phyloP scores from a whole-genome alignment of 139 green algal genomes.

The Closterium sp. region DNA sequence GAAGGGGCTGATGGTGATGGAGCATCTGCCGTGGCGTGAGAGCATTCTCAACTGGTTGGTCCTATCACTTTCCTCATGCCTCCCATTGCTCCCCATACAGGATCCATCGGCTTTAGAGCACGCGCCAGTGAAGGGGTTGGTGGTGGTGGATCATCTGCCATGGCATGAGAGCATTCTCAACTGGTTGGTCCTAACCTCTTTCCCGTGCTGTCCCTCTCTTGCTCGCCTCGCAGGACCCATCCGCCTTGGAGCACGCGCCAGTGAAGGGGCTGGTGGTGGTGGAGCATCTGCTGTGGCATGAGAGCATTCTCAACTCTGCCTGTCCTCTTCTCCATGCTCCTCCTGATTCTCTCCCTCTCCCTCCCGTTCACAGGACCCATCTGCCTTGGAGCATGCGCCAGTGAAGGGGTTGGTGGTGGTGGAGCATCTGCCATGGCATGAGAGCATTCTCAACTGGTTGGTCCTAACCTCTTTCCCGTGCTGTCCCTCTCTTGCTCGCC shows the following conservation, averaged over 20 bases:
- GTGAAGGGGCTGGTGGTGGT: slow-evolving; percentile 29
- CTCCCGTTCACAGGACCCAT: not conserved
- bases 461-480: no score
- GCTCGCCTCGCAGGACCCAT: not conserved
- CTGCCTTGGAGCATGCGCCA: slow-evolving; percentile 14
- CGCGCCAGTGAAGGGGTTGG: slow-evolving; percentile 13
- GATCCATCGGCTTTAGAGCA: not conserved
- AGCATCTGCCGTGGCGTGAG: slow-evolving; percentile 37
- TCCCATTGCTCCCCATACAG: no score
- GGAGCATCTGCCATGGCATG: not conserved
- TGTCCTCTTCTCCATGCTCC: not conserved
- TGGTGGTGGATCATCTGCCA: not conserved
- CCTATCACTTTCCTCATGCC: no score
- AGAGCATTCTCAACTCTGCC: slow-evolving; percentile 5
- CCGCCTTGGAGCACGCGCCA: slow-evolving; percentile 9
- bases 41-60: not conserved
- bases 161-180: not conserved
- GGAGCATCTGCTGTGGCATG: slow-evolving; percentile 40
- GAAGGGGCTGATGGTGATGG: slow-evolving; percentile 31
- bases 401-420: not conserved
- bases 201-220: not conserved
- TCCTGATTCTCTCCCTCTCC: not conserved
- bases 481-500: no score
- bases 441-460: not conserved
- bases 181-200: not conserved